phyloP scores from a whole-genome alignment of 2,329 filamentous ascomycete genomes.

The Botrytis cinerea region DNA sequence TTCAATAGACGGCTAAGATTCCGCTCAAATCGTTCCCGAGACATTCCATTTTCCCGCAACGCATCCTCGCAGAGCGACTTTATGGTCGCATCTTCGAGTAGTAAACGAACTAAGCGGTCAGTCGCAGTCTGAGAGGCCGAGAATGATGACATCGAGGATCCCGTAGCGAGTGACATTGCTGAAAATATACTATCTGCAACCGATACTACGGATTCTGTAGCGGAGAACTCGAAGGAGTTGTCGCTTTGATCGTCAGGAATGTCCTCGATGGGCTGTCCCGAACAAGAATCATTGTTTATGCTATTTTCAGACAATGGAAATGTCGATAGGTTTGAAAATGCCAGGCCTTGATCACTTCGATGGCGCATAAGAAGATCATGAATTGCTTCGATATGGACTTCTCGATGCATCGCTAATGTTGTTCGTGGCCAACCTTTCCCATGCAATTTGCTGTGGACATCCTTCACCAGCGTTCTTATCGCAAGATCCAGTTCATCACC shows the following conservation, averaged over 20 bases:
- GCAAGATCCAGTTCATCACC: background rate
- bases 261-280: background rate
- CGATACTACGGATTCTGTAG: conserved; percentile 21
- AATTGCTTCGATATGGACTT: background rate
- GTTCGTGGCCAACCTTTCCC: background rate
- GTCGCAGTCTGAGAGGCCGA: conserved; percentile 13
- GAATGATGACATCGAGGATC: conserved; percentile 27
- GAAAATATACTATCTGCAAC: conserved; percentile 28
- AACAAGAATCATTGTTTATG: background rate
- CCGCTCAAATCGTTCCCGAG: conserved; percentile 26
- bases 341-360: background rate
- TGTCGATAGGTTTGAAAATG: background rate
- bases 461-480: background rate
- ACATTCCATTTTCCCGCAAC: background rate
- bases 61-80: conserved; percentile 22
- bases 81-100: conserved; percentile 24
- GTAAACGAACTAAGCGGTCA: conserved; percentile 26
- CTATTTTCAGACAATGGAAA: background rate
- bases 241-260: conserved; percentile 2
- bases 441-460: background rate
- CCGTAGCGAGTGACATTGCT: conserved; percentile 1
- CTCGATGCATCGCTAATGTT: background rate
- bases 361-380: background rate
- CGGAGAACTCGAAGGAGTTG: conserved; percentile 3
- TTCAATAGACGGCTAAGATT: conserved; percentile 27